Evolutionary conservation across 495 filamentous ascomycete genomes (phyloP), one percentile per base, ranked within the genome.

Genomic region (Bathelium albidoporum): DNA sequence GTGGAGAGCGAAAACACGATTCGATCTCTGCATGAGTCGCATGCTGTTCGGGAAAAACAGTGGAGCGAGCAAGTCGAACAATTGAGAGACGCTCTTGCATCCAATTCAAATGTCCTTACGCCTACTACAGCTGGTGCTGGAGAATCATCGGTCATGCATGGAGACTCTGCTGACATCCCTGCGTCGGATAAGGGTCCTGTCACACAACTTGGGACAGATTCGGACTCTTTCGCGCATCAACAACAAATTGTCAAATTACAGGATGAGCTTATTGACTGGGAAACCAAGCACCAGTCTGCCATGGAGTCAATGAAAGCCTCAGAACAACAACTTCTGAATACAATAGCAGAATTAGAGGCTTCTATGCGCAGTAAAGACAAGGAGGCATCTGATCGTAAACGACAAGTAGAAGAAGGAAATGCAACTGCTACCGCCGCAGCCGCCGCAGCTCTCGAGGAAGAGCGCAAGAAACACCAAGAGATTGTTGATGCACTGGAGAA

Each of bases 1-100:
- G 80, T 91, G 59, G 86, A 91, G 72, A 91, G 85, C 67, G 91
- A 97, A 74, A 85, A 82, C 64, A 83, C 91, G 68, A 89, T 95
- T 67, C 83, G 81, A 59, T 77, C 82, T 31, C 77, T 97, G 69
- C 87, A 86, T n/a, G 85, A 89, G 61, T 80, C 79, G 2, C 86
- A 97, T 69, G 80, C 81, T 18, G 70, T 75, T 12, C 82, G 91
- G 32, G 91, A 97, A 77, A 81, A 83, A 69, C 84, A 90, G 66
- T 80, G 97, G 2, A 69, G 82, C 53, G 73, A 76, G 36, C 84
- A 95, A 74, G 77, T 97, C 59, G 81, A 87, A 34, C 81, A 75
- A 59, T 78, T 97, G 22, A 85, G 83, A 36, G 72, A 79, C 44
- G 78, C 83, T 22, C 52, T 70, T 32, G 52, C 58, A 1, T 44